Base-by-base conservation (phyloP, 2,329 filamentous ascomycete genomes). In the Aspergillus calidoustus region DNA sequence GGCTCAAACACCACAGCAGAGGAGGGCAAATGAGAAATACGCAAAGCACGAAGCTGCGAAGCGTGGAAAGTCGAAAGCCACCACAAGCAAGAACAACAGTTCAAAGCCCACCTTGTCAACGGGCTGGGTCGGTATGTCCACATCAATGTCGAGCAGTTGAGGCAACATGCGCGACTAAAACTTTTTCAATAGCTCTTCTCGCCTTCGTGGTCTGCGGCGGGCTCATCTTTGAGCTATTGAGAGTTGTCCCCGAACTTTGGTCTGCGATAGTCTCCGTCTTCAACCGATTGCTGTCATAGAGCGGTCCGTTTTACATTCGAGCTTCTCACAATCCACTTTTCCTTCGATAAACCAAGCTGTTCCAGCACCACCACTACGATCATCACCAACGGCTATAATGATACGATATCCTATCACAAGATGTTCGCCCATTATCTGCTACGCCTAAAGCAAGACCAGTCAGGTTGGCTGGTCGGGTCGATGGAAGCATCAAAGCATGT, bases 1-100 rank as follows among this genome's bases (percentile, higher is more conserved):
- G 85, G 84, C 82, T 28, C 87, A 89, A 84, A 89, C 87, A 66
- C 87, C 87, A 31, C 83, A 87, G 72, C 87, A 89, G 79, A 85
- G 86, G 63, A 82, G 82, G 69, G 87, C 87, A 48, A 89, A 89
- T 75, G 84, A 86, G 63, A 82, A 80, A 65, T 89, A 83, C 70
- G 87, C 87, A 56, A 83, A 83, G 68, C 75, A 79, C 64, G 85
- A 89, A 72, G 84, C 84, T 66, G 80, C 81, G 63, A 88, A 87
- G 74, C 84, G 86, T 74, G 87, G 87, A 63, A 86, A 84, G 73
- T 76, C 76, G 49, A 77, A 81, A 65, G 68, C 71, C 8, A 70
- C 78, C 54, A 82, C 83, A 72, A 73, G 78, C 64, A 82, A 83
- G 71, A 78, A 82, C 66, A 80, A 41, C 15, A 11, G 77, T 47